Evolutionary conservation across 805 yeast genomes (phyloP), one percentile per base, ranked within the genome.

Genomic region (Starmerella khaoyaiensis): DNA sequence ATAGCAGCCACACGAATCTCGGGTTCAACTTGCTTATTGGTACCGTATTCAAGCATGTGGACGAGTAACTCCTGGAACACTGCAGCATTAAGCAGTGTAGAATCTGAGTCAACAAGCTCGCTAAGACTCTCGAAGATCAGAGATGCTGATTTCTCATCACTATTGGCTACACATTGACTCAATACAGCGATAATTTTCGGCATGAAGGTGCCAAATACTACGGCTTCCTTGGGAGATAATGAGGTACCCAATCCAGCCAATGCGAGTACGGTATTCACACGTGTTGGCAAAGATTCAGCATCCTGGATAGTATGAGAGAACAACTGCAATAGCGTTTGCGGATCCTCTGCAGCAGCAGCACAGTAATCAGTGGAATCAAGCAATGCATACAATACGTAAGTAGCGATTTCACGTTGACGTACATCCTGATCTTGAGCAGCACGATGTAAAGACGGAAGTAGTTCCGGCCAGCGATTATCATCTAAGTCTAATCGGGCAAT

Each of bases 101-200:
- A 67, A 54, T 86, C 95, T 46, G 79, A 64, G 53, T 77, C 65
- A 36, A 83, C 64, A 54, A 90, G 68, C 47, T 79, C 78, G 62
- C 79, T 82, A 64, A 90, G 76, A 33, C 82, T 79, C 56, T 79
- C 83, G 65, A 86, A 90, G 27, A 86, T 70, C 48, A 72, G 71
- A 59, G 70, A 74, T 35, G 86, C 78, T 45, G 71, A 66, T 45
- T 73, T 83, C 23, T 73, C 62, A 54, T 90, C 96, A 50, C 72
- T 79, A 24, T 71, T 68, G 36, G 67, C 62, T 37, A 87, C 71
- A 27, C 79, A 77, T 53, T 74, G 79, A 57, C 75, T 76, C 57
- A 90, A 68, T 23, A 84, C 93, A 35, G 71, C 70, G 38, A 90
- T 79, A 74, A 87, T 78, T 21, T 71, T 62, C 35, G 96, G 94